Evolutionary conservation across 2,329 filamentous ascomycete species (phyloP).

Genomic region (Dryadomyces sulphureus): DNA sequence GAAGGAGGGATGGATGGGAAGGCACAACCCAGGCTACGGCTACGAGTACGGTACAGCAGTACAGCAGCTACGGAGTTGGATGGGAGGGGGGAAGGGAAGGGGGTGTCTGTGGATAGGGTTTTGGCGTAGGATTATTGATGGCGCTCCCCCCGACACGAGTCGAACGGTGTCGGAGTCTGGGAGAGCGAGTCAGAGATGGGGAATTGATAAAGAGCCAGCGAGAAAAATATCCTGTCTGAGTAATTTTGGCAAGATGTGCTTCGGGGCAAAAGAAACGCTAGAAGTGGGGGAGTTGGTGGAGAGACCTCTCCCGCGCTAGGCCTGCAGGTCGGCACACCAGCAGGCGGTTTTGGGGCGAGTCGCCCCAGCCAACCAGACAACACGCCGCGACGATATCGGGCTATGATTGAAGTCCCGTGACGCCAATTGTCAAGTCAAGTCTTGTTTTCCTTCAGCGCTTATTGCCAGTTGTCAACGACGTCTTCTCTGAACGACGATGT

Average conservation of each 20-base stretch:
- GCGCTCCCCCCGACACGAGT: neutral
- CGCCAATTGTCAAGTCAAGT: no score
- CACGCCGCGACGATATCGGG: neutral
- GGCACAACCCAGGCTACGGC: neutral
- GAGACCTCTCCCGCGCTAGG: slow-evolving; percentile 6
- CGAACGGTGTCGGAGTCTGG: slow-evolving; percentile 11
- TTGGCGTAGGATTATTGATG: slow-evolving; percentile 6
- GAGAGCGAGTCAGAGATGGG: slow-evolving; percentile 11
- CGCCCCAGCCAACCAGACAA: slow-evolving; percentile 3
- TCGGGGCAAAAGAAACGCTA: slow-evolving; percentile 3
- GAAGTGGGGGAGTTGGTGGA: slow-evolving; percentile 7
- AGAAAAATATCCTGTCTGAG: neutral
- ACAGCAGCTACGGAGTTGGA: no score
- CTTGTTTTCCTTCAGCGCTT: no score
- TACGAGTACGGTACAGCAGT: neutral
- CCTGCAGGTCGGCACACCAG: slow-evolving; percentile 1
- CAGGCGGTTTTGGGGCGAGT: neutral
- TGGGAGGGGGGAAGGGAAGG: slow-evolving; percentile 5
- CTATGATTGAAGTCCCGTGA: no score
- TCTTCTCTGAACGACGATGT: no score
- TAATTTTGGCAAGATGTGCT: neutral
- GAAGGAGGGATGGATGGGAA: slow-evolving; percentile 1
- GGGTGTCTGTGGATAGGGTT: slow-evolving; percentile 1
- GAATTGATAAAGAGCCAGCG: slow-evolving; percentile 11
- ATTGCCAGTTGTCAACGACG: no score